These are phyloP conservation scores for Aegilops sharonensis DNA, from an alignment of 176 grass and related monocot genomes.

Conservation along the genomic window DNA sequence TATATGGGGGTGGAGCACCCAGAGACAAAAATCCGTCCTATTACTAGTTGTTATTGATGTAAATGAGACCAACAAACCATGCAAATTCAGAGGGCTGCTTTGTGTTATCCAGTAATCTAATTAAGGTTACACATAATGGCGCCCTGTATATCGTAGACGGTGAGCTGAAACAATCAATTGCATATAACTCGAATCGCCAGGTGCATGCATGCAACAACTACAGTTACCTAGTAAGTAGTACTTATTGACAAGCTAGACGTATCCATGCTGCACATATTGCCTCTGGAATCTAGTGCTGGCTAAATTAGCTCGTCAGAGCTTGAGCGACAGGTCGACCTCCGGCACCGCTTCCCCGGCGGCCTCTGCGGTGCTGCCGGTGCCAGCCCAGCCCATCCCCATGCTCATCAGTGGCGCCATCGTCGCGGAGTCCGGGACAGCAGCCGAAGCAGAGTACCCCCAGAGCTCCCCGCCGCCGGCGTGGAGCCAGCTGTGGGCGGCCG, in stretches of 20 bases:
- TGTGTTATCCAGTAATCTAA: not conserved
- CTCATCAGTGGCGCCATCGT: not conserved
- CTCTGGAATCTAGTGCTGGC: not conserved
- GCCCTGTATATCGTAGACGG: too few relatives aligned
- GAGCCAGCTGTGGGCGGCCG: not conserved
- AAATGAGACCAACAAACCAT: not conserved
- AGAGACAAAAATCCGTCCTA: too few relatives aligned
- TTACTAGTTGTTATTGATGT: not conserved
- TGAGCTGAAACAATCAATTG: not conserved
- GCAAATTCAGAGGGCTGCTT: not conserved
- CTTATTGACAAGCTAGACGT: not conserved
- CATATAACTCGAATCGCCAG: not conserved
- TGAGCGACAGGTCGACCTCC: conserved; percentile 58
- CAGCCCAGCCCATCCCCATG: not conserved
- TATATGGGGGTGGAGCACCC: too few relatives aligned
- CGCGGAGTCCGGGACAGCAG: not conserved
- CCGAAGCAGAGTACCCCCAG: not conserved
- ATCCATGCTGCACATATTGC: conserved; percentile 8
- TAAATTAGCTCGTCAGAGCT: conserved; percentile 40
- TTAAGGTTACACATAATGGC: not conserved
- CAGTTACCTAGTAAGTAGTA: too few relatives aligned
- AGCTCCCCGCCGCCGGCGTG: not conserved
- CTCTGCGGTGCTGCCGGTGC: not conserved
- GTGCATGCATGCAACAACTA: not conserved
- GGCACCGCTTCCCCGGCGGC: conserved; percentile 15